Conservation (phyloP, 371 early-diverging fungal species). For the Mortierella sp. region DNA sequence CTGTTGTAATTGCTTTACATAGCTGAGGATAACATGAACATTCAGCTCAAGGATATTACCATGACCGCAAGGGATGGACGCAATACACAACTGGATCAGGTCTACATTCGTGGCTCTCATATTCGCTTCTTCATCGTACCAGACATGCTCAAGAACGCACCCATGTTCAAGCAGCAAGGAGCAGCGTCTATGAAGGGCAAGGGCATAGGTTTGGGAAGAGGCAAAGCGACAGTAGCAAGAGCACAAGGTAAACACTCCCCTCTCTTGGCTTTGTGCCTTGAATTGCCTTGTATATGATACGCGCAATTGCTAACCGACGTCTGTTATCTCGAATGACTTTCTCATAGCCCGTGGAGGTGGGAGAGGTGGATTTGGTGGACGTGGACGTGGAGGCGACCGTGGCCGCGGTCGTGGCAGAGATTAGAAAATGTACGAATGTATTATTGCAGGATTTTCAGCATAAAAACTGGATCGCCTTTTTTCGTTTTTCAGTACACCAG, state of each 20-base stretch:
- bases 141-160: conserved; percentile 98
- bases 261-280: too few species aligned
- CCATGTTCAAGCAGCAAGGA: conserved; percentile 93
- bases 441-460: not conserved
- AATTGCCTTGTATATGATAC: too few species aligned
- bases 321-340: not conserved
- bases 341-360: conserved; percentile 60
- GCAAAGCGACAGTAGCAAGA: conserved; percentile 87
- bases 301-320: not conserved
- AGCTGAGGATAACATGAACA: conserved; percentile 99
- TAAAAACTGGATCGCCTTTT: too few species aligned
- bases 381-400: conserved; percentile 54
- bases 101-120: conserved; percentile 96
- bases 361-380: conserved; percentile 61
- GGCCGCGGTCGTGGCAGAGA: conserved; percentile 50
- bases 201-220: conserved; percentile 89
- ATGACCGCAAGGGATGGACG: conserved; percentile 94
- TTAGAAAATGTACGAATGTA: conserved; percentile 1
- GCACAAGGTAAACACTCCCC: conserved; percentile 82
- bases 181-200: conserved; percentile 85
- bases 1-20: conserved; percentile 9
- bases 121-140: conserved; percentile 97
- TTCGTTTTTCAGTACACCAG: too few species aligned
- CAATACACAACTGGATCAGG: conserved; percentile 92
- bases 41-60: conserved; percentile 93